Conservation (phyloP, 192 early-diverging fungal species). For the Haplosporangium gracile region DNA sequence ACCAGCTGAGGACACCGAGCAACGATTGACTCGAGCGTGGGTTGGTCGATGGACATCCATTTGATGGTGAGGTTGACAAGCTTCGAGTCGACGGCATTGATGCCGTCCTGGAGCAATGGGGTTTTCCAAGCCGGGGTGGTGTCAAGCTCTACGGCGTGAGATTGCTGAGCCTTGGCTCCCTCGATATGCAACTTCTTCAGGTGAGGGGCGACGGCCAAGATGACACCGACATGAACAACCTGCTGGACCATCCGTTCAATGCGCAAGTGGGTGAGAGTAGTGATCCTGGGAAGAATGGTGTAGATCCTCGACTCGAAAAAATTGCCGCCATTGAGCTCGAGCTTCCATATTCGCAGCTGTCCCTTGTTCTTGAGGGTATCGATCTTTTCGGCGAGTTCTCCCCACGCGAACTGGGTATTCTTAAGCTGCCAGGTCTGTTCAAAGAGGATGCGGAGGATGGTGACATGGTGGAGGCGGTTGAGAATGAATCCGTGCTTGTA, state of each 20-base stretch:
- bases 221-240: constrained; percentile 5
- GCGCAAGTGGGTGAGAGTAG: constrained; percentile 5
- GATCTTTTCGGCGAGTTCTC: constrained; percentile 7
- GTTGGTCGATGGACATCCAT: constrained; percentile 5
- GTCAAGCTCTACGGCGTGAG: neutral
- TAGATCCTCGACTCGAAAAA: constrained; percentile 22
- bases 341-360: neutral
- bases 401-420: constrained; percentile 16
- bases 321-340: constrained; percentile 3
- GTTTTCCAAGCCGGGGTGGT: neutral
- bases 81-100: neutral
- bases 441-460: constrained; percentile 12
- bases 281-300: constrained; percentile 5
- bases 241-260: constrained; percentile 12
- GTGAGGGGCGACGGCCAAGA: constrained; percentile 2
- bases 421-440: constrained; percentile 7
- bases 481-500: constrained; percentile 18
- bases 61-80: constrained; percentile 9
- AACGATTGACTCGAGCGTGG: neutral
- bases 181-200: constrained; percentile 7
- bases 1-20: neutral
- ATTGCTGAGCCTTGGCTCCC: neutral
- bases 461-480: constrained; percentile 6
- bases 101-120: neutral
- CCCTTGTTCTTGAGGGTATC: neutral